phyloP scores from a whole-genome alignment of 2,329 filamentous ascomycete species.

The Ascochyta lentis region DNA sequence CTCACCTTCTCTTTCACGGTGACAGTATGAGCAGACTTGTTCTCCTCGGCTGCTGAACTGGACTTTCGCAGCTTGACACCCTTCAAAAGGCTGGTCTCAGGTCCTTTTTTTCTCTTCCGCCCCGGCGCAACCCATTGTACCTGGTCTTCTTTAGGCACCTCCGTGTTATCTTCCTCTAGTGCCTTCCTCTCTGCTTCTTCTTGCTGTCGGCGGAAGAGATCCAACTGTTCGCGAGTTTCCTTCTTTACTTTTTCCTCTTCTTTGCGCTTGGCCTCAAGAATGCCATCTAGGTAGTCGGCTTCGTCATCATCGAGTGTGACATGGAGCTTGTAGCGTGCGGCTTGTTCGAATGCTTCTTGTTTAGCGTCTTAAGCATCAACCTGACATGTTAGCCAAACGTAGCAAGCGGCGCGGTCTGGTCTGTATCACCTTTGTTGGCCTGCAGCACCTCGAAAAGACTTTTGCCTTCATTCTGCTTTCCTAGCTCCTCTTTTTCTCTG shows the following conservation, averaged over 20 bases:
- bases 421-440: constrained; percentile 74
- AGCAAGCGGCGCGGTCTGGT: background rate
- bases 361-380: constrained; percentile 67
- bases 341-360: constrained; percentile 86
- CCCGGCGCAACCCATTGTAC: constrained; percentile 58
- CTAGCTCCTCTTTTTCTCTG: constrained; percentile 60
- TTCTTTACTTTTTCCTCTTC: constrained; percentile 64
- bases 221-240: constrained; percentile 65
- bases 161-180: constrained; percentile 49
- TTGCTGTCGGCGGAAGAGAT: constrained; percentile 64
- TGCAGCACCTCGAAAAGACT: constrained; percentile 77
- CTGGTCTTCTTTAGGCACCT: constrained; percentile 48
- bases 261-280: constrained; percentile 63
- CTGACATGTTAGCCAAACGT: constrained; percentile 41
- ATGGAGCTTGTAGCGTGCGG: constrained; percentile 74
- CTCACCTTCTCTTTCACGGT: background rate
- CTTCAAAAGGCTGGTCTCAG: constrained; percentile 45
- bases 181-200: constrained; percentile 63
- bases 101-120: constrained; percentile 60
- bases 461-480: constrained; percentile 61
- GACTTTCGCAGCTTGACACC: constrained; percentile 55
- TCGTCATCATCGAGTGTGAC: constrained; percentile 82
- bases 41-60: constrained; percentile 31
- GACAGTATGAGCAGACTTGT: constrained; percentile 1
- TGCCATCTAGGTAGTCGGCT: constrained; percentile 72